These are phyloP conservation scores for Tolypocladium endophyticum DNA, from an alignment of 2,329 filamentous ascomycete species.

Conservation along the genomic window DNA sequence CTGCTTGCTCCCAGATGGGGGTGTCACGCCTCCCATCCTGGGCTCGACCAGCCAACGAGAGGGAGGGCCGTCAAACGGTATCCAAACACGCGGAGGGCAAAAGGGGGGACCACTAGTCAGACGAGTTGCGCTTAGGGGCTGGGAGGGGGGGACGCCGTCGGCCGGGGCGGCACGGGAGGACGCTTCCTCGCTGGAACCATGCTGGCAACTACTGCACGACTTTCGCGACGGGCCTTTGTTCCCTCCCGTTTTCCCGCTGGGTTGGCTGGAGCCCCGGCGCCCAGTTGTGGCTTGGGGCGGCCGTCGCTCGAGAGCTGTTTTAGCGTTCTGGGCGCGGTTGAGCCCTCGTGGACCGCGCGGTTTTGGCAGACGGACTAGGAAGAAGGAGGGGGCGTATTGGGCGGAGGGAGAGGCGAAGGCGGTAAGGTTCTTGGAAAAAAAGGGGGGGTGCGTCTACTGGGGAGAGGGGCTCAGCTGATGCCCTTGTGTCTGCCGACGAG, in stretches of 20 bases:
- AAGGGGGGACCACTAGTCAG: neutral
- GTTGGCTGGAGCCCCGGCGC: neutral
- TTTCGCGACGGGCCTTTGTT: slow-evolving; percentile 8
- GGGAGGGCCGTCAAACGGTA: neutral
- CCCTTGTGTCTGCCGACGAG: neutral
- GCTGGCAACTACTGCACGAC: neutral
- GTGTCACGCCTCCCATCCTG: neutral
- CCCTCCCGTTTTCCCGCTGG: slow-evolving; percentile 3
- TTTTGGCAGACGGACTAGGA: neutral
- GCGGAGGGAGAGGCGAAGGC: neutral
- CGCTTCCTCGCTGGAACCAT: neutral
- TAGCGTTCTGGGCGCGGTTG: neutral
- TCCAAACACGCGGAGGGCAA: neutral
- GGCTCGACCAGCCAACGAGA: neutral
- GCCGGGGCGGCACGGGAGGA: neutral
- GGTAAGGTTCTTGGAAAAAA: neutral
- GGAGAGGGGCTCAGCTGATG: neutral
- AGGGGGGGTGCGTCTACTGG: neutral
- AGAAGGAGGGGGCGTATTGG: neutral
- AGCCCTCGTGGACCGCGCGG: neutral
- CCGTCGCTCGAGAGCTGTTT: neutral
- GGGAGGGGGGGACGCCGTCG: neutral
- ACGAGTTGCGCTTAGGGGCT: neutral
- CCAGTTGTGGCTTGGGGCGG: neutral
- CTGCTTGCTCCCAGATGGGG: neutral